Evolutionary conservation across 805 yeast genomes (phyloP).

Genomic region (Nematodospora valgi): DNA sequence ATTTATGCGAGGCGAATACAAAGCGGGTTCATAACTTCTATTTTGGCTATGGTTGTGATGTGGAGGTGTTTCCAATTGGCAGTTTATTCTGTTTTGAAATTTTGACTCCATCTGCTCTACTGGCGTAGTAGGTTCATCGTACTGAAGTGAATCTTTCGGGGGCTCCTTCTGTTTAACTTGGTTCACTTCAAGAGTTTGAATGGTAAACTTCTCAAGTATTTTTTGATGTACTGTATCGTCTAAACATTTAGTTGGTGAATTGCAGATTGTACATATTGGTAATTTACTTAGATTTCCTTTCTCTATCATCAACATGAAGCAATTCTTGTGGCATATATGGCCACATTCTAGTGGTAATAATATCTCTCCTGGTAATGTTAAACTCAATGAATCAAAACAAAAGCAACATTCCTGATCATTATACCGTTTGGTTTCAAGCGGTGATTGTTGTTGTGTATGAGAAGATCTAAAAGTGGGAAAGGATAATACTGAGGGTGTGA

Average conservation of each 20-base stretch:
- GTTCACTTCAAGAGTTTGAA: too few species aligned
- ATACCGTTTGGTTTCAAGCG: constrained; percentile 3
- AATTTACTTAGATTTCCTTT: constrained; percentile 8
- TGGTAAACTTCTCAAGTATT: constrained; percentile 4
- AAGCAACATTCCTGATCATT: constrained; percentile 14
- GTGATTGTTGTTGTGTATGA: constrained; percentile 1
- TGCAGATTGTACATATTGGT: constrained; percentile 15
- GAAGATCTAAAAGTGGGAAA: too few species aligned
- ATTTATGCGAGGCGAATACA: not conserved
- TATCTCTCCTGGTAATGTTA: constrained; percentile 15
- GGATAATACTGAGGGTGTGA: too few species aligned
- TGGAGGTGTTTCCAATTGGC: not conserved
- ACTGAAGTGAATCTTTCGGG: not conserved
- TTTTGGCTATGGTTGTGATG: not conserved
- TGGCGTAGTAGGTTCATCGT: not conserved
- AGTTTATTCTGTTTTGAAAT: not conserved
- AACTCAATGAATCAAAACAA: constrained; percentile 15
- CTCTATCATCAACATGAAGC: constrained; percentile 16
- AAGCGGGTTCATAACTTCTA: too few species aligned
- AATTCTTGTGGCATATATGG: constrained; percentile 25
- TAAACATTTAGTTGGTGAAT: constrained; percentile 11
- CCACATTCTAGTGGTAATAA: constrained; percentile 19
- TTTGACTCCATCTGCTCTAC: not conserved
- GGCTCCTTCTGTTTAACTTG: too few species aligned
- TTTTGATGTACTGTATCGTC: constrained; percentile 6